These are phyloP conservation scores for Cryptococcus amylolentus DNA, from an alignment of 1,284 basidiomycete species.

Conservation along the genomic window DNA sequence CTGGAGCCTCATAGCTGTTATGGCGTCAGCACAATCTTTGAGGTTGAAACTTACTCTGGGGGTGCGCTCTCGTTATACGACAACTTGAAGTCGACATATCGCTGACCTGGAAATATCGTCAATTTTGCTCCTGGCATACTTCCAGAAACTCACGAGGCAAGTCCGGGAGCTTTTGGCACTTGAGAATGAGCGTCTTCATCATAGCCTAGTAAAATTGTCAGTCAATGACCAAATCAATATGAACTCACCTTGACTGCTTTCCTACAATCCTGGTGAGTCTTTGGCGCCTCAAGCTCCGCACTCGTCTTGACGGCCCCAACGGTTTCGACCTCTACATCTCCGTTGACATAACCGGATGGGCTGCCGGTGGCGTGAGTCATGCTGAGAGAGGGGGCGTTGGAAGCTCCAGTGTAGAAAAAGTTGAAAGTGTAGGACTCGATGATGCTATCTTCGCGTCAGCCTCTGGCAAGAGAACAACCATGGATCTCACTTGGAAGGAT, in stretches of 20 bases:
- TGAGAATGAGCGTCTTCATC: constrained; percentile 5
- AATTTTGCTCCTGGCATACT: not conserved
- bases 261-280: constrained; percentile 8
- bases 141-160: constrained; percentile 16
- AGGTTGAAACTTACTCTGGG: constrained; percentile 11
- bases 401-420: constrained; percentile 18
- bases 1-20: constrained; percentile 18
- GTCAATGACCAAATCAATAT: not conserved
- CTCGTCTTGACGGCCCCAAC: not conserved
- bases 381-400: not conserved
- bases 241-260: constrained; percentile 7
- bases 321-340: not conserved
- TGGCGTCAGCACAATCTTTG: not conserved
- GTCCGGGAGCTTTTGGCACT: constrained; percentile 8
- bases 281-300: not conserved
- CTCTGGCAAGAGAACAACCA: not conserved
- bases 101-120: constrained; percentile 4
- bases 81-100: constrained; percentile 21
- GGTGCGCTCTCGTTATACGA: constrained; percentile 18
- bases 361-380: not conserved
- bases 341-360: not conserved
- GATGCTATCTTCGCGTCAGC: constrained; percentile 15
- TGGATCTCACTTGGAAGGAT: constrained; percentile 13
- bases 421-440: constrained; percentile 31
- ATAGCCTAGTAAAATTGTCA: not conserved